Conservation (phyloP, 2,329 filamentous ascomycete species). For the Fusarium scirpi region DNA sequence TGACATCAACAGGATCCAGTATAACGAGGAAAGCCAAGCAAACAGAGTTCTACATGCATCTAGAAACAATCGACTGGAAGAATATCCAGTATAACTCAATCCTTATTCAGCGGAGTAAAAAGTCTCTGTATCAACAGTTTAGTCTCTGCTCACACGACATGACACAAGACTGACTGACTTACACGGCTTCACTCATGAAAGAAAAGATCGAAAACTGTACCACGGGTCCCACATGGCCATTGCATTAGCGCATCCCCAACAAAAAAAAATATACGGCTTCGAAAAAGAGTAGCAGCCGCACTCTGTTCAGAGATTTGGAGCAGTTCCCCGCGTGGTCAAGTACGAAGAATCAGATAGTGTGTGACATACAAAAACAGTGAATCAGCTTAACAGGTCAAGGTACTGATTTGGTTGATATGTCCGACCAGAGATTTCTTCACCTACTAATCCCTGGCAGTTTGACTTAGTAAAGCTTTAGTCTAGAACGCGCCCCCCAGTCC, state of each 20-base stretch:
- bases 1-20: neutral
- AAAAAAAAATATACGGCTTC: conserved; percentile 39
- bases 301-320: conserved; percentile 39
- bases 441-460: conserved; percentile 7
- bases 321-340: conserved; percentile 25
- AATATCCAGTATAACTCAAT: neutral
- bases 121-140: neutral
- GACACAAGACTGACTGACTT: conserved; percentile 22
- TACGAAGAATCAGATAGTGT: conserved; percentile 3
- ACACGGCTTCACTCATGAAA: conserved; percentile 15
- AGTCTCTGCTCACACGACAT: conserved; percentile 15
- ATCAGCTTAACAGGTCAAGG: neutral
- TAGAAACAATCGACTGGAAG: neutral
- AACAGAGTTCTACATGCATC: neutral
- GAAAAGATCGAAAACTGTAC: conserved; percentile 7
- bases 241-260: conserved; percentile 50
- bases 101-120: neutral
- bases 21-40: neutral
- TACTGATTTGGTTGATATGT: conserved; percentile 1
- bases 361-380: accelerated
- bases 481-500: conserved; percentile 20
- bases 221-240: conserved; percentile 37
- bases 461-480: conserved; percentile 13
- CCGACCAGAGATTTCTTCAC: conserved; percentile 4
- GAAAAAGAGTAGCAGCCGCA: conserved; percentile 27